These are phyloP conservation scores for Spinacia oleracea DNA, from an alignment of 179 eudicot genomes.

Conservation along the genomic window DNA sequence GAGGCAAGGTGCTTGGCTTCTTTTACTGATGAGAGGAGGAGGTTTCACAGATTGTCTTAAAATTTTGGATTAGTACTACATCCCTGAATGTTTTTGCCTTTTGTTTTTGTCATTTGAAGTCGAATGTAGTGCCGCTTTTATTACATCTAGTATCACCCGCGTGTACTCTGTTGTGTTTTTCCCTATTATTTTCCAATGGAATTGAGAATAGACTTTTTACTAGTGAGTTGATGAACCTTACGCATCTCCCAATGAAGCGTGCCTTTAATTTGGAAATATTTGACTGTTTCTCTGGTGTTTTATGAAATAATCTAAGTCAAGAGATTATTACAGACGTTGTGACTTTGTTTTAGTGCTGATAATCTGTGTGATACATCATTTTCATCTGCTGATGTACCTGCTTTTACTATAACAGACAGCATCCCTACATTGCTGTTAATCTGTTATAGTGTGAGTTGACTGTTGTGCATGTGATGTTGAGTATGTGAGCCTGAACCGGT, in stretches of 20 bases:
- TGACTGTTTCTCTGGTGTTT: not conserved
- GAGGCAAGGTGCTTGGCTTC: conserved; percentile 76
- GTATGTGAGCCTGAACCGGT: not conserved
- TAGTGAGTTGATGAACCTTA: not conserved
- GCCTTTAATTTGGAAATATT: not conserved
- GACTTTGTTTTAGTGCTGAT: not conserved
- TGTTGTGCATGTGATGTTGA: not conserved
- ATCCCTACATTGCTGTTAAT: not conserved
- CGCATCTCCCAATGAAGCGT: not conserved
- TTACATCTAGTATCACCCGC: not conserved
- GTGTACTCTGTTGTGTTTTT: conserved; percentile 1
- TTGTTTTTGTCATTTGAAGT: not conserved
- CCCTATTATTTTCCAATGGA: not conserved
- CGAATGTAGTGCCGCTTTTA: not conserved
- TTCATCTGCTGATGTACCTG: not conserved
- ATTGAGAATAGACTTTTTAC: not conserved
- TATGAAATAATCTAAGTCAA: not conserved
- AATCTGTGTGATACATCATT: not conserved
- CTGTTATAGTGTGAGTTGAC: not conserved
- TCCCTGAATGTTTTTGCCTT: not conserved
- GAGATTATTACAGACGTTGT: not conserved
- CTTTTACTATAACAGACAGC: not conserved
- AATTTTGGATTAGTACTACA: conserved; percentile 15
- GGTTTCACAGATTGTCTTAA: not conserved
- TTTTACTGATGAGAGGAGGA: conserved; percentile 44